Percentiles rank a stretch among this genome's conserved stretches.
Evolutionary conservation across 345 rosid genomes (phyloP).

Genomic region (Stellera chamaejasme): DNA sequence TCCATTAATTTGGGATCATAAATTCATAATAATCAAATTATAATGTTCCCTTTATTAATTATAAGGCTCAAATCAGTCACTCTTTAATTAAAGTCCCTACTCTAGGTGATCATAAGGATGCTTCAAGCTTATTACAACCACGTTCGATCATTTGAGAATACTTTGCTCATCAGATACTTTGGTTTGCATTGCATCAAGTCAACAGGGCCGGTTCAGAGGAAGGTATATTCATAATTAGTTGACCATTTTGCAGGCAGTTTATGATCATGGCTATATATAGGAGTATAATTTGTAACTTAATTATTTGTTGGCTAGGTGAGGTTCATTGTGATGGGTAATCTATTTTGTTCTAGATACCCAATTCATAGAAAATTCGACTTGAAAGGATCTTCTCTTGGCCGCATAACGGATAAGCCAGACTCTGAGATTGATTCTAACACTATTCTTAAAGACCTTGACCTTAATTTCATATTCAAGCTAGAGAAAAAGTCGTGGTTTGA

Average conservation of each 20-base stretch:
- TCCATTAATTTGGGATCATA: no score
- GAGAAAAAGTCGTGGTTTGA: slow-evolving; percentile 73
- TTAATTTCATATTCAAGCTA: slow-evolving; percentile 72
- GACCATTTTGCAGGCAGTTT: no score
- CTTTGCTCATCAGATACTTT: slow-evolving; percentile 66
- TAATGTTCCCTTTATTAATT: no score
- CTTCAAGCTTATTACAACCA: slow-evolving; percentile 89
- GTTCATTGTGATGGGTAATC: slow-evolving; percentile 90
- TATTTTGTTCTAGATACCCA: slow-evolving; percentile 62
- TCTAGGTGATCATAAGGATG: slow-evolving; percentile 84
- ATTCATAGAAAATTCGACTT: slow-evolving; percentile 82
- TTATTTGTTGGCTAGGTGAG: slow-evolving; percentile 43
- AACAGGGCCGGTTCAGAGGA: slow-evolving; percentile 71
- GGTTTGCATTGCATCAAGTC: slow-evolving; percentile 88
- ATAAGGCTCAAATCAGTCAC: neutral
- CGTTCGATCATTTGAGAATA: slow-evolving; percentile 71
- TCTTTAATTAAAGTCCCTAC: neutral
- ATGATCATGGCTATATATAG: neutral
- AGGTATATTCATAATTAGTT: slow-evolving; percentile 29
- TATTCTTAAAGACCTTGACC: slow-evolving; percentile 81
- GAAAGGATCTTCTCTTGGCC: slow-evolving; percentile 94
- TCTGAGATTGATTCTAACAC: slow-evolving; percentile 78
- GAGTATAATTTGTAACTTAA: neutral
- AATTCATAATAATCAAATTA: no score
- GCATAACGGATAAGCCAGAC: slow-evolving; percentile 74